Conservation (phyloP, 1,284 basidiomycete species). For the Anthracocystis setariae region DNA sequence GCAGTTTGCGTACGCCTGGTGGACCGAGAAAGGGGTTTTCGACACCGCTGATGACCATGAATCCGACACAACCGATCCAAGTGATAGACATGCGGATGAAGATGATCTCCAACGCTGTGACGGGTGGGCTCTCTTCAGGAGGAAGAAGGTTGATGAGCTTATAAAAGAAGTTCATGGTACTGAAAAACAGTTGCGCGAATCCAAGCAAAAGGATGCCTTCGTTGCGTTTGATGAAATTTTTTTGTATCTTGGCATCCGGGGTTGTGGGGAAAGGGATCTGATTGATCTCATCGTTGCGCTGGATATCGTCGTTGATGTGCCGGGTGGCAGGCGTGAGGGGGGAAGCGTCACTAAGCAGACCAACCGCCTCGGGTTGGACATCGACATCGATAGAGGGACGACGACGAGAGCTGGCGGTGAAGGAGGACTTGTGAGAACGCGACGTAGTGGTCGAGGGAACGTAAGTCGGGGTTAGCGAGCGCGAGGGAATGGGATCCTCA, state of each 20-base stretch:
- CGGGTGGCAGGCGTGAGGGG: not conserved
- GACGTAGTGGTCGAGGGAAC: not conserved
- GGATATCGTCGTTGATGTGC: conserved; percentile 9
- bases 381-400: conserved; percentile 12
- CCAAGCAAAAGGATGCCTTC: conserved; percentile 45
- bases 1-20: conserved; percentile 74
- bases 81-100: conserved; percentile 72
- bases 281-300: conserved; percentile 18
- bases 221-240: conserved; percentile 37
- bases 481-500: conserved; percentile 19
- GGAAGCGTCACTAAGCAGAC: conserved; percentile 15
- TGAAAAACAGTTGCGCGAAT: conserved; percentile 49
- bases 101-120: conserved; percentile 69
- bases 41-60: conserved; percentile 69
- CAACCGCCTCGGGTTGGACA: conserved; percentile 12
- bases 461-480: conserved; percentile 22
- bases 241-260: conserved; percentile 19
- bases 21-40: conserved; percentile 78
- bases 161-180: conserved; percentile 73
- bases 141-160: conserved; percentile 75
- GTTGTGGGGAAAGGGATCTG: conserved; percentile 47
- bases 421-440: conserved; percentile 26
- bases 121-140: conserved; percentile 59
- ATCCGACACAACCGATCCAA: conserved; percentile 63
- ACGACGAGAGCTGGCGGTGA: conserved; percentile 13